Base-by-base conservation (phyloP, 2,329 filamentous ascomycete genomes). In the Fusarium cicatricum region DNA sequence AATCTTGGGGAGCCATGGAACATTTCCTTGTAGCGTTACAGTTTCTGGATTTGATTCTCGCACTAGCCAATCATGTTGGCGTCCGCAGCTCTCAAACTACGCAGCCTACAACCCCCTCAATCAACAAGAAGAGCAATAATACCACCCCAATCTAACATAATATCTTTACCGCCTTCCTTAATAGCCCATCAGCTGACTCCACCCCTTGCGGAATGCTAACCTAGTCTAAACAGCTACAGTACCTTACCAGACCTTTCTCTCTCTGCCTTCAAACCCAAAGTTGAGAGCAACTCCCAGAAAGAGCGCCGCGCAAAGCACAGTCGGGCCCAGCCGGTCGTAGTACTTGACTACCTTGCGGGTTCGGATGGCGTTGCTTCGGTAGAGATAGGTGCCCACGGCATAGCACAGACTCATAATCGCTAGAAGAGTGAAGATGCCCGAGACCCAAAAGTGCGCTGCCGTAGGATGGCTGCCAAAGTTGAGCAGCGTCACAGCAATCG, bases 271-370 rank as follows among this genome's bases (percentile, higher is more conserved):
- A 67, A 92, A 88, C 5, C 77, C 90, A 80, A 97, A 96, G 74
- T 95, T 96, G 21, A 96, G 72, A 4, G 82, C 78, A 11, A 97
- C 86, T 3, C 92, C 91, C 1, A 83, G 77, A 36, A 97, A 84
- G 47, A 98, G 74, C 3, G 90, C 84, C 9, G 82, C 69, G 66
- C 92, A 96, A 28, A 99, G 81, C 17, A 87, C 77, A 4, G 83
- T 92, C 0, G 95, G 94, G 0, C 95, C 95, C 82, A 88, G 90
- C 65, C 86, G 88, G 74, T 99, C 95, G 73, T 98, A 95, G 75
- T 95, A 99, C 67, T 87, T 89, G 34, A 94, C 92, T n/a, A 90
- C 91, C 60, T 88, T 87, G 46, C 94, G 83, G 66, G 89, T 88
- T 63, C 91, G 85, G 71, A 98, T 98, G 58, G 91, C 91, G 60